Evolutionary conservation across 331 rosid species (phyloP).

Genomic region (Stylosanthes scabra): DNA sequence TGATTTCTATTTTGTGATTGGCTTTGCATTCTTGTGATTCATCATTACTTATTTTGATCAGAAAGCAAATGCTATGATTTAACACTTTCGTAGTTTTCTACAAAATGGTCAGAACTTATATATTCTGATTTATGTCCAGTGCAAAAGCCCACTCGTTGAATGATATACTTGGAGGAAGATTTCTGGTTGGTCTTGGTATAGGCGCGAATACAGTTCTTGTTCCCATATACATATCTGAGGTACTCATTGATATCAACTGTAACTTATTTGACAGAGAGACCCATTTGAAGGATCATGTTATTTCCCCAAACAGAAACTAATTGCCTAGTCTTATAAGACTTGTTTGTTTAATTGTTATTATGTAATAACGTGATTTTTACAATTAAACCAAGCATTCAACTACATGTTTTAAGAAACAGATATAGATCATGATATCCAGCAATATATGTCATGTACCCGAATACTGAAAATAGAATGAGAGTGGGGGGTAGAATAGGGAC

Average conservation of each 20-base stretch:
- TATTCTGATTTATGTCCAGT: constrained; percentile 55
- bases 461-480: too few species aligned
- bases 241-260: constrained; percentile 34
- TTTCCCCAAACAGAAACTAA: too few species aligned
- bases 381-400: too few species aligned
- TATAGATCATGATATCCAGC: too few species aligned
- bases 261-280: too few species aligned
- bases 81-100: constrained; percentile 16
- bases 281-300: too few species aligned
- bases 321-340: too few species aligned
- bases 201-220: constrained; percentile 91
- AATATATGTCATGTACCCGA: too few species aligned
- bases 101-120: constrained; percentile 25
- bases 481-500: too few species aligned
- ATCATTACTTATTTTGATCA: constrained; percentile 19
- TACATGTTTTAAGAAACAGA: too few species aligned
- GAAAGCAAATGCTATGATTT: constrained; percentile 16
- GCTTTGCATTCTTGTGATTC: constrained; percentile 29
- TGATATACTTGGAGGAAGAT: constrained; percentile 83
- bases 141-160: constrained; percentile 81
- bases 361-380: too few species aligned
- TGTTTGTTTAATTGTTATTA: too few species aligned
- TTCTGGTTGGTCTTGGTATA: constrained; percentile 96
- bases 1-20: constrained; percentile 10
- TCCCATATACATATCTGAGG: constrained; percentile 92